Conservation (phyloP, 306 rosid species). For the Ziziphus jujuba region DNA sequence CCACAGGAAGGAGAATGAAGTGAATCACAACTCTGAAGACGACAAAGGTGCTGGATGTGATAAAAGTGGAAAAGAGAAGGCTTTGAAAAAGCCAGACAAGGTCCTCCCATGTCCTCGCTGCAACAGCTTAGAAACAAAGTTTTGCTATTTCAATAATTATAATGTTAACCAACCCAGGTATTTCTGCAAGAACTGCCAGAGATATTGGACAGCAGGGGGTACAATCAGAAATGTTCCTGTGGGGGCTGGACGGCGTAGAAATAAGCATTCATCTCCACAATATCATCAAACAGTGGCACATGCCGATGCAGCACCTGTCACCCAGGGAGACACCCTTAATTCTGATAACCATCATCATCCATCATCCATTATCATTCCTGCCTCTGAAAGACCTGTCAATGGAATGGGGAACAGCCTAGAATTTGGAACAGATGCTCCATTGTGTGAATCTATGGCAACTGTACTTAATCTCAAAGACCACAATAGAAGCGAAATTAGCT, state of each 20-base stretch:
- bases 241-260: conserved; percentile 63
- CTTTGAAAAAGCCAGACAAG: conserved; percentile 50
- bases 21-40: conserved; percentile 28
- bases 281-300: conserved; percentile 21
- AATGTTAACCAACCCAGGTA: conserved; percentile 67
- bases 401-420: conserved; percentile 19
- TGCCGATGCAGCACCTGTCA: conserved; percentile 22
- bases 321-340: conserved; percentile 26
- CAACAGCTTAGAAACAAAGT: conserved; percentile 60
- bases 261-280: conserved; percentile 36
- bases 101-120: conserved; percentile 66
- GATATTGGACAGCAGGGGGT: conserved; percentile 82
- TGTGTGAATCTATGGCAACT: conserved; percentile 43
- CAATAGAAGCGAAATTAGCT: conserved; percentile 24
- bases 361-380: conserved; percentile 18
- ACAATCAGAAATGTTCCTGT: conserved; percentile 60
- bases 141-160: conserved; percentile 68
- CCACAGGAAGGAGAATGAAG: conserved; percentile 18
- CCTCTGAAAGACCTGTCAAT: conserved; percentile 19
- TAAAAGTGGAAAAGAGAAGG: conserved; percentile 38
- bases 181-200: conserved; percentile 64
- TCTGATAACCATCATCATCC: conserved; percentile 9
- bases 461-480: conserved; percentile 39
- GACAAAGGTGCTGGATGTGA: conserved; percentile 27
- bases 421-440: conserved; percentile 36